Evolutionary conservation across 148 eudicot species (phyloP).

Genomic region (Vaccinium vitisidaea): DNA sequence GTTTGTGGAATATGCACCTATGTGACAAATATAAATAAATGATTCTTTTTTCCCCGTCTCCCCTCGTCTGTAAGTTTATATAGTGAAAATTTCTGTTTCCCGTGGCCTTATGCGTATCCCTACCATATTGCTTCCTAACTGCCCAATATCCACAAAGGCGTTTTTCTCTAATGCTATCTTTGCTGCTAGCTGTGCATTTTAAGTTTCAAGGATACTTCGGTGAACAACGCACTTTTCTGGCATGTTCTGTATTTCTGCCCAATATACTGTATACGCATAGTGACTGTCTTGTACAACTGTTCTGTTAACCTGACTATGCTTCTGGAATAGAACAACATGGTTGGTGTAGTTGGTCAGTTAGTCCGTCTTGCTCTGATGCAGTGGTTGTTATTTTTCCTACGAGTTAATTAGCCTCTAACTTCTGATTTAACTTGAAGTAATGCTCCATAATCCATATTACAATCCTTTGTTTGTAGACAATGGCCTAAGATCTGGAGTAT

Average conservation of each 20-base stretch:
- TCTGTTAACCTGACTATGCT: not conserved
- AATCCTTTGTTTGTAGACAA: too few species aligned
- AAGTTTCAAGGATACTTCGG: not conserved
- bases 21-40: too few species aligned
- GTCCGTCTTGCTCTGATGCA: not conserved
- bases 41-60: too few species aligned
- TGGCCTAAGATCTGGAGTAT: not conserved
- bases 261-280: not conserved
- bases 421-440: too few species aligned
- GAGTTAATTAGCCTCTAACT: too few species aligned
- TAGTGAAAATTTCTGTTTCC: too few species aligned
- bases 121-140: too few species aligned
- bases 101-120: too few species aligned
- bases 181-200: not conserved
- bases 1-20: too few species aligned
- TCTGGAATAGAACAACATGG: not conserved
- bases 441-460: too few species aligned
- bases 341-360: not conserved
- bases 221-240: not conserved
- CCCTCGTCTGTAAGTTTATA: too few species aligned
- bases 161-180: not conserved
- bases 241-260: not conserved
- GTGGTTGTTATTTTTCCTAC: not conserved
- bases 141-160: not conserved
- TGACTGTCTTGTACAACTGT: not conserved